These are phyloP conservation scores for Dactylella cylindrospora DNA, from an alignment of 2,329 filamentous ascomycete species.

Conservation along the genomic window DNA sequence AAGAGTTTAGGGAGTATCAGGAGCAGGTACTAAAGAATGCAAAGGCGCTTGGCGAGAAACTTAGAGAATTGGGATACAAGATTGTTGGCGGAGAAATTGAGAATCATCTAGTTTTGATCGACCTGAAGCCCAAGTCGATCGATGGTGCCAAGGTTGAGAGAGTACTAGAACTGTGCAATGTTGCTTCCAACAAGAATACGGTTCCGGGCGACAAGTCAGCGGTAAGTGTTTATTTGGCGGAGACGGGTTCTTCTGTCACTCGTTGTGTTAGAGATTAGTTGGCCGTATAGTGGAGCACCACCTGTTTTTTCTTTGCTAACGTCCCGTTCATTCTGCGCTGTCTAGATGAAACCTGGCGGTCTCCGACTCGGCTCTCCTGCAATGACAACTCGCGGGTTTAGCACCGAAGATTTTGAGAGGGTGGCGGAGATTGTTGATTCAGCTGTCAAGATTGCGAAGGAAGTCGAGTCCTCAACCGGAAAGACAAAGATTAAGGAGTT, in stretches of 20 bases:
- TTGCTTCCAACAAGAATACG: slow-evolving; percentile 99
- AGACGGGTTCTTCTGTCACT: background rate
- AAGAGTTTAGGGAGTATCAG: slow-evolving; percentile 92
- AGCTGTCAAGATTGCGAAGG: slow-evolving; percentile 74
- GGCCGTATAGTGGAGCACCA: background rate
- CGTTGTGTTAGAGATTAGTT: background rate
- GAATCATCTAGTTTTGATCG: slow-evolving; percentile 91
- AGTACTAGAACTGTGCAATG: slow-evolving; percentile 85
- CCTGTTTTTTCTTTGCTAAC: background rate
- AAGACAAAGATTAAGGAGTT: slow-evolving; percentile 70
- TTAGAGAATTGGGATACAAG: slow-evolving; percentile 77
- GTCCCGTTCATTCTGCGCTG: slow-evolving; percentile 1
- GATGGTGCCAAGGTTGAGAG: slow-evolving; percentile 89
- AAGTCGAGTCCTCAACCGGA: slow-evolving; percentile 67
- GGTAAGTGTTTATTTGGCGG: slow-evolving; percentile 47
- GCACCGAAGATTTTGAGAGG: slow-evolving; percentile 79
- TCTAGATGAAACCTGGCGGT: slow-evolving; percentile 75
- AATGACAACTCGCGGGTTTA: slow-evolving; percentile 96
- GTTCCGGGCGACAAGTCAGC: slow-evolving; percentile 94
- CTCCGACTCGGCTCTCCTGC: slow-evolving; percentile 92
- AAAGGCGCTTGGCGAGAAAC: slow-evolving; percentile 78
- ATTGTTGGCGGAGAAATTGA: slow-evolving; percentile 93
- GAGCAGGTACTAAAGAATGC: slow-evolving; percentile 86
- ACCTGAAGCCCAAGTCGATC: slow-evolving; percentile 83
- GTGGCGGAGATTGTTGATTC: slow-evolving; percentile 85